Evolutionary conservation across 805 yeast genomes (phyloP).

Genomic region (Monosporozyma aquatica): DNA sequence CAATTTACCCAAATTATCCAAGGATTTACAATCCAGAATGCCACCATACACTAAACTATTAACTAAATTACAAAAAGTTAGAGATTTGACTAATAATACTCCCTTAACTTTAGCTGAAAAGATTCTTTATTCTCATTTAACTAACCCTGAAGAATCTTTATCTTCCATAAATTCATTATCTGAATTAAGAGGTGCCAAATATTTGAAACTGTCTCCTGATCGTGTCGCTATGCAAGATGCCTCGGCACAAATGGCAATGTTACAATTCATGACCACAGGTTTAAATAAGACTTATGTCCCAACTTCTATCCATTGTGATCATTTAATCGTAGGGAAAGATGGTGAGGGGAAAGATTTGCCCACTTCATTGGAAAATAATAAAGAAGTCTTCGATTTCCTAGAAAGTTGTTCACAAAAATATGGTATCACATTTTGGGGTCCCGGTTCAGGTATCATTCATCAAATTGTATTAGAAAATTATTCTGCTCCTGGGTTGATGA

Average conservation of each 20-base stretch:
- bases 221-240: constrained; percentile 99
- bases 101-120: constrained; percentile 94
- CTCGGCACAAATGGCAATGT: constrained; percentile 98
- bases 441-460: constrained; percentile 98
- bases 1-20: constrained; percentile 38
- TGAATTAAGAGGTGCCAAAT: constrained; percentile 74
- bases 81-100: constrained; percentile 50
- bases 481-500: constrained; percentile 92
- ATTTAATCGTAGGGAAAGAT: constrained; percentile 90
- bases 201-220: constrained; percentile 90
- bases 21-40: constrained; percentile 55
- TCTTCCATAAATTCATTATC: constrained; percentile 38
- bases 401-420: constrained; percentile 88
- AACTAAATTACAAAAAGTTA: constrained; percentile 53
- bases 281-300: constrained; percentile 84
- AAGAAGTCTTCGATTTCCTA: constrained; percentile 92
- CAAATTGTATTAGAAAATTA: constrained; percentile 96
- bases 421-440: constrained; percentile 98
- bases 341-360: constrained; percentile 82
- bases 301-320: constrained; percentile 95
- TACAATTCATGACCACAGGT: constrained; percentile 97
- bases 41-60: constrained; percentile 84
- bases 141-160: constrained; percentile 77
- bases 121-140: constrained; percentile 85
- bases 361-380: constrained; percentile 74